Conservation (phyloP, 176 grass and related monocot genomes). For the barley (Hordeum vulgare) region DNA sequence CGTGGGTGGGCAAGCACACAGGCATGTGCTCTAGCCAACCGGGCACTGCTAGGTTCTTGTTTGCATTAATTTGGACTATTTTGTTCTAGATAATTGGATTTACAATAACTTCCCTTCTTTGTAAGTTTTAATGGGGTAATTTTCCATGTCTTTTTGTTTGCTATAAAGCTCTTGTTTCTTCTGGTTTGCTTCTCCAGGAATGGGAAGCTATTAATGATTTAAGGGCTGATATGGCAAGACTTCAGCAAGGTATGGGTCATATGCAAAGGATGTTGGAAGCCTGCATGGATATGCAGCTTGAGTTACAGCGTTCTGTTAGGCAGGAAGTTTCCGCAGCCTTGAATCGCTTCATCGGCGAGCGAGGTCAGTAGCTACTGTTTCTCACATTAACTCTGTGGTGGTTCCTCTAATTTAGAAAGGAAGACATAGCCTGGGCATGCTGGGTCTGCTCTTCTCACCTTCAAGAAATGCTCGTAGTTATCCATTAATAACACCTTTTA, state of each 20-base stretch:
- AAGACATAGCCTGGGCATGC: neutral
- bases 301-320: conserved; percentile 89
- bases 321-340: conserved; percentile 97
- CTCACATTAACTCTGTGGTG: neutral
- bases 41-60: neutral
- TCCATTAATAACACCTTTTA: neutral
- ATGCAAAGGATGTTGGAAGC: conserved; percentile 96
- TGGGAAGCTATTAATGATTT: conserved; percentile 98
- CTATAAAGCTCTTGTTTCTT: conserved; percentile 1
- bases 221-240: conserved; percentile 81
- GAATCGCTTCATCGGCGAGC: conserved; percentile 74
- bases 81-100: neutral
- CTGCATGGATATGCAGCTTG: conserved; percentile 99
- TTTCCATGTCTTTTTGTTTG: neutral
- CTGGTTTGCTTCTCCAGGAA: conserved; percentile 56
- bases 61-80: neutral
- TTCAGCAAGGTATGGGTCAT: conserved; percentile 92
- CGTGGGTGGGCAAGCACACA: too few species aligned
- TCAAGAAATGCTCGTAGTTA: neutral
- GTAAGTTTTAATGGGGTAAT: neutral
- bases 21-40: too few species aligned
- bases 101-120: neutral
- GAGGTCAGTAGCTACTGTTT: conserved; percentile 48
- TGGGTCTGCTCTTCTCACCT: neutral
- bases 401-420: neutral